These are phyloP conservation scores for Hyaloperonospora arabidopsidis DNA, from an alignment of 352 stramenopile genomes.

Conservation along the genomic window DNA sequence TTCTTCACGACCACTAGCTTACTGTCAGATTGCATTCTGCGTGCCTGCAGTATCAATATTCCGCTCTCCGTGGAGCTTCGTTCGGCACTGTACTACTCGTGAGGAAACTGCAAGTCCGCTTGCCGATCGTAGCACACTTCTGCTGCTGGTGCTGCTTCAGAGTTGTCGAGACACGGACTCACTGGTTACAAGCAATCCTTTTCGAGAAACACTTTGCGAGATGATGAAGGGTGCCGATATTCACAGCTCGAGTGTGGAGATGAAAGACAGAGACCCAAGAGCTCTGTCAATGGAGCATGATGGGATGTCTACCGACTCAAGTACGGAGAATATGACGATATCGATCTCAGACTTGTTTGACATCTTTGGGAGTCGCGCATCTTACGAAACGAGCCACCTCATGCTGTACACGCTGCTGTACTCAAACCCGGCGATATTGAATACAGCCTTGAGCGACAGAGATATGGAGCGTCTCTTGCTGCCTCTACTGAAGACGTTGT, in stretches of 20 bases:
- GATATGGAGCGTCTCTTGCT: slow-evolving; percentile 48
- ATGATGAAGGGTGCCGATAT: slow-evolving; percentile 25
- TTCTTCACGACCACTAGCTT: slow-evolving; percentile 1
- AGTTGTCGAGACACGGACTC: slow-evolving; percentile 53
- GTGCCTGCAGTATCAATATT: slow-evolving; percentile 45
- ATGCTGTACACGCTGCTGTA: slow-evolving; percentile 73
- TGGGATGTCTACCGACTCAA: slow-evolving; percentile 4
- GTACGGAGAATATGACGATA: slow-evolving; percentile 26
- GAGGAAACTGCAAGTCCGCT: slow-evolving; percentile 50
- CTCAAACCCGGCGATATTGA: slow-evolving; percentile 49
- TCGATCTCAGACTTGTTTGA: slow-evolving; percentile 48
- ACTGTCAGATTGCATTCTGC: slow-evolving; percentile 2
- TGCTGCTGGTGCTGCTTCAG: slow-evolving; percentile 65
- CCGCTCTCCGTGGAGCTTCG: slow-evolving; percentile 51
- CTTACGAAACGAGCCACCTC: slow-evolving; percentile 60
- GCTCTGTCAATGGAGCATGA: slow-evolving; percentile 15
- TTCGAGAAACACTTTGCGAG: slow-evolving; percentile 41
- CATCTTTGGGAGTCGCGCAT: slow-evolving; percentile 40
- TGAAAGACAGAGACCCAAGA: slow-evolving; percentile 25
- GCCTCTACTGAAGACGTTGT: slow-evolving; percentile 66
- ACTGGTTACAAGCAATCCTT: slow-evolving; percentile 43
- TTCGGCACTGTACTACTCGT: slow-evolving; percentile 55
- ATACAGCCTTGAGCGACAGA: slow-evolving; percentile 33
- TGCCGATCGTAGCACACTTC: slow-evolving; percentile 52
- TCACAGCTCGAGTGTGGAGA: slow-evolving; percentile 28